These are phyloP conservation scores for Blakeslea trispora DNA, from an alignment of 371 early-diverging fungal genomes.

Conservation along the genomic window DNA sequence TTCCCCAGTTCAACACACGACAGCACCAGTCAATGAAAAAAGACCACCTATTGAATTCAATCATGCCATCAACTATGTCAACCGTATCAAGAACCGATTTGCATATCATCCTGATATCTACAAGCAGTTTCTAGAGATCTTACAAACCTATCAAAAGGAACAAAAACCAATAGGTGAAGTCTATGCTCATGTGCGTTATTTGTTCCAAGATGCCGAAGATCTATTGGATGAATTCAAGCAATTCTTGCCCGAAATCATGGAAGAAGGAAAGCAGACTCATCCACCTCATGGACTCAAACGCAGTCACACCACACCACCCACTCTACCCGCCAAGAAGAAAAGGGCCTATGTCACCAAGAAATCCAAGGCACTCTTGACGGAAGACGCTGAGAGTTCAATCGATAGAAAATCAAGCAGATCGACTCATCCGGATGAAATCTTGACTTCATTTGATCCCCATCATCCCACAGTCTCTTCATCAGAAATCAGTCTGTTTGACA, in stretches of 20 bases:
- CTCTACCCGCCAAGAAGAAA: neutral
- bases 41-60: slow-evolving; percentile 86
- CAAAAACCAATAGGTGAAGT: slow-evolving; percentile 84
- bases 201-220: slow-evolving; percentile 85
- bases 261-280: neutral
- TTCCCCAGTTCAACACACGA: too few species aligned
- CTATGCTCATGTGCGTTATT: slow-evolving; percentile 83
- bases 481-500: slow-evolving; percentile 88
- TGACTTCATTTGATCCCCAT: slow-evolving; percentile 33
- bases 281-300: neutral
- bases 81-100: slow-evolving; percentile 96
- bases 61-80: slow-evolving; percentile 97
- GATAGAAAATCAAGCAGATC: too few species aligned
- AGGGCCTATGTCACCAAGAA: neutral
- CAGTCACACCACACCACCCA: neutral
- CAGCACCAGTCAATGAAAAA: too few species aligned
- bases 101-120: slow-evolving; percentile 88
- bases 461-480: slow-evolving; percentile 56
- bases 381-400: too few species aligned
- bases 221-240: slow-evolving; percentile 94
- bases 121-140: slow-evolving; percentile 92
- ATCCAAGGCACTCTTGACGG: neutral
- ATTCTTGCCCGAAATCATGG: slow-evolving; percentile 79
- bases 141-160: slow-evolving; percentile 94
- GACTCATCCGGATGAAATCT: too few species aligned